Evolutionary conservation across 2,329 filamentous ascomycete species (phyloP).

Genomic region (Xylaria sp.): DNA sequence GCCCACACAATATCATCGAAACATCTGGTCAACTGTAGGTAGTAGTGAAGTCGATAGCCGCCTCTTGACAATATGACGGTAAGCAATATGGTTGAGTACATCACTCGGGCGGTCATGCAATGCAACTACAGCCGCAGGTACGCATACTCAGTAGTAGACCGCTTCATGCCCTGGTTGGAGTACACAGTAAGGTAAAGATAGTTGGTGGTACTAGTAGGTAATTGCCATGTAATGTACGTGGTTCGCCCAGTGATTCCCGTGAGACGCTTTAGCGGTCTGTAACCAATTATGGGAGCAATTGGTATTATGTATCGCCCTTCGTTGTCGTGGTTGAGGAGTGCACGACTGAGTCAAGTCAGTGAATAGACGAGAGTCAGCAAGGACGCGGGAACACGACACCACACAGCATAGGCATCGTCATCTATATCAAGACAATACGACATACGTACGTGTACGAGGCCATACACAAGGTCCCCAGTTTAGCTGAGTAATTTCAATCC

Average conservation of each 20-base stretch:
- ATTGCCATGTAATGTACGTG: not conserved
- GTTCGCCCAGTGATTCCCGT: too few species aligned
- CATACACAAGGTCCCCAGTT: too few species aligned
- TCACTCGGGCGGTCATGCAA: not conserved
- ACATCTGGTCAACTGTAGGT: too few species aligned
- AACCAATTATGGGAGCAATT: too few species aligned
- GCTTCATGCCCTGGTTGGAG: not conserved
- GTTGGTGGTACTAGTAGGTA: too few species aligned
- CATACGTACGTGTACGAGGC: not conserved
- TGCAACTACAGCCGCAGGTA: not conserved
- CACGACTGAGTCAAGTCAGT: too few species aligned
- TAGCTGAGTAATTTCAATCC: not conserved
- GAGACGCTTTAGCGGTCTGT: too few species aligned
- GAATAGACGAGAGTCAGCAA: not conserved
- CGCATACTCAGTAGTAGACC: not conserved
- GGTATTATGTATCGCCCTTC: too few species aligned
- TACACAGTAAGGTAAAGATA: not conserved
- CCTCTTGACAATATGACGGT: not conserved
- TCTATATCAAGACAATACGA: not conserved
- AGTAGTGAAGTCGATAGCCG: not conserved
- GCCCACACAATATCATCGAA: too few species aligned
- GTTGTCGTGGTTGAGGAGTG: not conserved
- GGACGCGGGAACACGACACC: not conserved
- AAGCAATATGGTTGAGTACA: not conserved
- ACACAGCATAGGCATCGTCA: not conserved